A percentile compares a stretch with the other conserved stretches of the same genome.
Conservation (phyloP, 2,329 filamentous ascomycete genomes). For the Phyllosticta citribraziliensis region DNA sequence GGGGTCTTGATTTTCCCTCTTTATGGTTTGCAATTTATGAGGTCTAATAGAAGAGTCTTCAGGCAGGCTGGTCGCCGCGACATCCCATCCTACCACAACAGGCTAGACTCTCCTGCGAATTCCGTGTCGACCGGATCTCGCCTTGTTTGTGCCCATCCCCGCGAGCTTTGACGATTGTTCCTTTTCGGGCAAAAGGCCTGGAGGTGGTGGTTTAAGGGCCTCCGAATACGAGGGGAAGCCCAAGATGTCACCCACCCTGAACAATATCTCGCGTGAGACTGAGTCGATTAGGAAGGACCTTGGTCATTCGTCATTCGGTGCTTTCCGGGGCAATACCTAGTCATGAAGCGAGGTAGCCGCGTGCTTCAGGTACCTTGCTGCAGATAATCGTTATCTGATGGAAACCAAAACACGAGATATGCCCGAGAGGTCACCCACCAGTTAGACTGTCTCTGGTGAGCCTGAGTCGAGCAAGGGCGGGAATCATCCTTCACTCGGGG, state of each 20-base stretch:
- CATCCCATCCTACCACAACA: not conserved
- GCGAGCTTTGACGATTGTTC: not conserved
- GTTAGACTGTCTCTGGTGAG: not conserved
- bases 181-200: not conserved
- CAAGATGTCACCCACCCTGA: not conserved
- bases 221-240: not conserved
- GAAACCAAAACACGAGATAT: not conserved
- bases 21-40: not conserved
- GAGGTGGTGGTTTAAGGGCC: not conserved
- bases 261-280: not conserved
- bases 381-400: not conserved
- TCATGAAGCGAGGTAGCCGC: not conserved
- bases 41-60: not conserved
- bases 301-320: not conserved
- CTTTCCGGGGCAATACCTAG: not conserved
- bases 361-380: not conserved
- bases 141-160: not conserved
- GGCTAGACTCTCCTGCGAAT: not conserved
- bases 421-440: not conserved
- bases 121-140: not conserved
- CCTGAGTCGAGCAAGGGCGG: not conserved
- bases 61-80: not conserved
- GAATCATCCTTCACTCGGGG: not conserved
- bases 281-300: not conserved
- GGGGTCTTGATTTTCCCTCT: not conserved